Conservation (phyloP, 352 stramenopile genomes). For the Proteromonas lacertae region DNA sequence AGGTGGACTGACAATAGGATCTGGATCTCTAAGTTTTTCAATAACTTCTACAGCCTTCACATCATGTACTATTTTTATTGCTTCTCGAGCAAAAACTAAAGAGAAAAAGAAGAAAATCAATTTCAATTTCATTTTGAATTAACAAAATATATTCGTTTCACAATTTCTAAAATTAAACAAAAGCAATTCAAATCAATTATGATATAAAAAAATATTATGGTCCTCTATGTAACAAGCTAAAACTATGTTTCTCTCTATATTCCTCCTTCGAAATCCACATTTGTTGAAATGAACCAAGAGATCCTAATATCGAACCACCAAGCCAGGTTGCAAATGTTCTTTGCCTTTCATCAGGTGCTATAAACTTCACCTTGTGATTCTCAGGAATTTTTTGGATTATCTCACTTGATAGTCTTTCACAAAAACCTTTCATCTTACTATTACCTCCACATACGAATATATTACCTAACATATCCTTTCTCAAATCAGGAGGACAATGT, state of each 20-base stretch:
- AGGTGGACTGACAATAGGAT: too few species aligned
- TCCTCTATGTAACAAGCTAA: too few species aligned
- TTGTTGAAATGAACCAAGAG: slow-evolving; percentile 1
- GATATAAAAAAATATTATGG: too few species aligned
- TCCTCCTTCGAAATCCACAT: neutral
- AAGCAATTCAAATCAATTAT: too few species aligned
- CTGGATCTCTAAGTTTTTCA: too few species aligned
- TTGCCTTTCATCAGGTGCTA: neutral
- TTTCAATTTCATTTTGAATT: too few species aligned
- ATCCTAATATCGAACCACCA: neutral
- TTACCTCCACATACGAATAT: neutral
- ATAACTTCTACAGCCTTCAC: too few species aligned
- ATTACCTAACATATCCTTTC: slow-evolving; percentile 1
- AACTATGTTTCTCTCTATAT: slow-evolving; percentile 2
- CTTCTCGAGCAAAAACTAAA: too few species aligned
- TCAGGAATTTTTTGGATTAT: neutral
- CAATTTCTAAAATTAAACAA: too few species aligned
- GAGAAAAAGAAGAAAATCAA: too few species aligned
- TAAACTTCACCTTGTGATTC: neutral
- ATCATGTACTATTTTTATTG: too few species aligned
- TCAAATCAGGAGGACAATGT: neutral
- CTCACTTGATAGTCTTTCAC: neutral
- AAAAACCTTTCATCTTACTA: neutral
- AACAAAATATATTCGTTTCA: too few species aligned
- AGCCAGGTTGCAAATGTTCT: slow-evolving; percentile 1